These are phyloP conservation scores for Lentinula novae-zelandiae DNA, from an alignment of 1,284 basidiomycete genomes.

Conservation along the genomic window DNA sequence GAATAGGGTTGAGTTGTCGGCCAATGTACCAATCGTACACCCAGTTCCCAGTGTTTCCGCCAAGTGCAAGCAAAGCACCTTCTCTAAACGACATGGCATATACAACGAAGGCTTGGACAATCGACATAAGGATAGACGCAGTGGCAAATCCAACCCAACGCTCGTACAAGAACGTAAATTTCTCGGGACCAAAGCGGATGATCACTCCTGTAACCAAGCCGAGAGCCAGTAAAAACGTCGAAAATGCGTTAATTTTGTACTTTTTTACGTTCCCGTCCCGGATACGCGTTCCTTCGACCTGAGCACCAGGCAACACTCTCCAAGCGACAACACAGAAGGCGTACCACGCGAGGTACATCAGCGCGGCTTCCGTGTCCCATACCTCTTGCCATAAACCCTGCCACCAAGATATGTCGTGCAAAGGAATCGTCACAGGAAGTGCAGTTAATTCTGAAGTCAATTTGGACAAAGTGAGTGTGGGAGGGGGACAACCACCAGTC, in stretches of 20 bases:
- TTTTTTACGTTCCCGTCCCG: slow-evolving; percentile 75
- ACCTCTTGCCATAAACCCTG: slow-evolving; percentile 36
- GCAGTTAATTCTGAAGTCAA: slow-evolving; percentile 26
- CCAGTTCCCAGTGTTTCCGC: slow-evolving; percentile 86
- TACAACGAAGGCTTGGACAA: slow-evolving; percentile 71
- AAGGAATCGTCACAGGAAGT: slow-evolving; percentile 39
- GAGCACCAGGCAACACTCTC: slow-evolving; percentile 84
- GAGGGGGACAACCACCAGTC: slow-evolving; percentile 72
- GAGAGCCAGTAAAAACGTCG: slow-evolving; percentile 79
- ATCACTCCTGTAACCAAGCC: slow-evolving; percentile 70
- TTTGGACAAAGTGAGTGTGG: slow-evolving; percentile 13
- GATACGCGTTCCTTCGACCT: slow-evolving; percentile 76
- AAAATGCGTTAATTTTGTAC: slow-evolving; percentile 97
- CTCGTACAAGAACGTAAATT: slow-evolving; percentile 89
- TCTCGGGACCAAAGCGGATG: slow-evolving; percentile 68
- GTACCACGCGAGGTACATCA: slow-evolving; percentile 90
- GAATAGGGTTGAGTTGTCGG: slow-evolving; percentile 89
- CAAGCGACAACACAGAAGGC: slow-evolving; percentile 81
- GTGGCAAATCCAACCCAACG: slow-evolving; percentile 91
- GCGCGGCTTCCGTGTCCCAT: slow-evolving; percentile 77
- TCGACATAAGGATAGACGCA: slow-evolving; percentile 78
- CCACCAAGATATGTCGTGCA: slow-evolving; percentile 60
- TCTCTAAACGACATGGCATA: slow-evolving; percentile 73
- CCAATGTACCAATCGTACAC: slow-evolving; percentile 98
- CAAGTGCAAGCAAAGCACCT: slow-evolving; percentile 78